A percentile compares a stretch with the other conserved stretches of the same genome.
Evolutionary conservation across 2,329 filamentous ascomycete genomes (phyloP).

Genomic region (Cladosporium sp.): DNA sequence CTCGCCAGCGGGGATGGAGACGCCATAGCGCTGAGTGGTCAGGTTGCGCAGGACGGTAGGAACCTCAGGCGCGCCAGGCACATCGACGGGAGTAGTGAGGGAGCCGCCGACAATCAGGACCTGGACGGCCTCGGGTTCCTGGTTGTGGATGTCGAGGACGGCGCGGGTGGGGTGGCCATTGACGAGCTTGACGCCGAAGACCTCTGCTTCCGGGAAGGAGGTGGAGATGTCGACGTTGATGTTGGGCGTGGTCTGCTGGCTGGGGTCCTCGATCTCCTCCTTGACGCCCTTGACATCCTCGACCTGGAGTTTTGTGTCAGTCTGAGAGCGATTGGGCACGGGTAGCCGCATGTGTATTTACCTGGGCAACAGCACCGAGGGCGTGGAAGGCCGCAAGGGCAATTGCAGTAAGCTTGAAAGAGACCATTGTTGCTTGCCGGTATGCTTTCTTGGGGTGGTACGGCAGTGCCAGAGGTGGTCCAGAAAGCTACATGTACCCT

Average conservation of each 20-base stretch:
- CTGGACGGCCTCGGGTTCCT: slow-evolving; percentile 70
- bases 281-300: slow-evolving; percentile 47
- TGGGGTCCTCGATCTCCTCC: slow-evolving; percentile 40
- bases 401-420: slow-evolving; percentile 67
- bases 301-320: slow-evolving; percentile 19
- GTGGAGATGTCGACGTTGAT: slow-evolving; percentile 55
- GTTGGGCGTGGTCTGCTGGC: slow-evolving; percentile 46
- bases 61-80: slow-evolving; percentile 49
- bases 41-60: slow-evolving; percentile 73
- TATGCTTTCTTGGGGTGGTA: background rate
- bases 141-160: slow-evolving; percentile 76
- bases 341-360: slow-evolving; percentile 29
- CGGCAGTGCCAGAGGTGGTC: background rate
- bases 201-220: slow-evolving; percentile 64
- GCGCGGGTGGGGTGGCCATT: slow-evolving; percentile 85
- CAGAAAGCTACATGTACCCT: too few species aligned
- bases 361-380: slow-evolving; percentile 60
- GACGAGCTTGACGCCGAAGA: slow-evolving; percentile 92
- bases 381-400: slow-evolving; percentile 68
- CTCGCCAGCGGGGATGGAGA: slow-evolving; percentile 70
- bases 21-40: slow-evolving; percentile 69
- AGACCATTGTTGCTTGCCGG: slow-evolving; percentile 55
- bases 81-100: slow-evolving; percentile 56
- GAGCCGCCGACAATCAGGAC: slow-evolving; percentile 74
- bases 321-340: slow-evolving; percentile 6